phyloP scores from a whole-genome alignment of 176 grass and related monocot species.

The Thalia dealbata region DNA sequence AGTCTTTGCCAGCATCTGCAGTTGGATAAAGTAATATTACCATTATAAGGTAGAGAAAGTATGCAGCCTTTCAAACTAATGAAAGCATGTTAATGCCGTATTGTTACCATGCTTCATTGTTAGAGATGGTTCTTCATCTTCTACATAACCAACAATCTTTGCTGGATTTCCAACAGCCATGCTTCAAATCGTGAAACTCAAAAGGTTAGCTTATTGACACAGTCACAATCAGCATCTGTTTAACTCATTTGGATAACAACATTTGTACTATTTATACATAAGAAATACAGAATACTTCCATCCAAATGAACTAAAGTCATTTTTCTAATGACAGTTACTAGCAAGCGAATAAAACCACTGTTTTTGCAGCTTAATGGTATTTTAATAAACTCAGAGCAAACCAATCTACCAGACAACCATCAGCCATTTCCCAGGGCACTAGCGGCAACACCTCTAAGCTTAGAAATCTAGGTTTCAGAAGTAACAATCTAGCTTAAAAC shows the following conservation, averaged over 20 bases:
- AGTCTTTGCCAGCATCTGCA: conserved; percentile 84
- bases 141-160: conserved; percentile 67
- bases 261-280: no score
- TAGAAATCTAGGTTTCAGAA: no score
- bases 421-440: no score
- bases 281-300: no score
- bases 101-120: conserved; percentile 93
- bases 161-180: conserved; percentile 98
- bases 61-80: neutral
- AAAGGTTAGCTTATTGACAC: neutral
- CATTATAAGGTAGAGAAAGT: neutral
- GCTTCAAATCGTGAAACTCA: conserved; percentile 38
- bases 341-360: neutral
- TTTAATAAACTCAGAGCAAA: no score
- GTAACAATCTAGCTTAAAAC: no score
- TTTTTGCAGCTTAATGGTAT: no score
- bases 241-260: neutral
- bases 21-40: conserved; percentile 21
- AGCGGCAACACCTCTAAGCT: no score
- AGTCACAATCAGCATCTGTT: neutral
- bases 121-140: conserved; percentile 90
- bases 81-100: conserved; percentile 8
- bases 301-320: no score
- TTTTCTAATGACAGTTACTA: neutral
- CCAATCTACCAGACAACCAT: no score